A percentile compares a stretch with the other conserved stretches of the same genome.
Conservation (phyloP, 495 filamentous ascomycete species). For the Opeltia flavorubescens region DNA sequence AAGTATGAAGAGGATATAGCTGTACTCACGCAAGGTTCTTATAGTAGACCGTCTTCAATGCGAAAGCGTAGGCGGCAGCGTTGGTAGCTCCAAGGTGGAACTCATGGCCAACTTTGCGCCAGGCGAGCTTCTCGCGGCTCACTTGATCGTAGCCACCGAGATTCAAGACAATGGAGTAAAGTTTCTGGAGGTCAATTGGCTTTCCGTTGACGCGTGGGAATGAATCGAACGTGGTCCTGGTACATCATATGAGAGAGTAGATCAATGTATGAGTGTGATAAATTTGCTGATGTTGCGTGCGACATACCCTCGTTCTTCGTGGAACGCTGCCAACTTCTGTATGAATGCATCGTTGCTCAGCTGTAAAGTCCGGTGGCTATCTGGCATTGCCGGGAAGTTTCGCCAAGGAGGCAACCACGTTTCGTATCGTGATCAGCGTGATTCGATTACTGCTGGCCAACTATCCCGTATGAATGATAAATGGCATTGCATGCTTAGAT, state of each 20-base stretch:
- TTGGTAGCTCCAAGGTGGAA: conserved; percentile 48
- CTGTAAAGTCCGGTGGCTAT: neutral
- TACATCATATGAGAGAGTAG: conserved; percentile 13
- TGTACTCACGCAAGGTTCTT: conserved; percentile 51
- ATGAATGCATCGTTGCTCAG: neutral
- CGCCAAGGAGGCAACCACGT: neutral
- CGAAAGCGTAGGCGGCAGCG: conserved; percentile 57
- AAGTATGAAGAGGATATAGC: neutral
- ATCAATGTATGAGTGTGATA: neutral
- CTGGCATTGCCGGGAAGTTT: neutral
- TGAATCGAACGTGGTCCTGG: conserved; percentile 50
- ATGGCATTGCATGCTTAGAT: no score
- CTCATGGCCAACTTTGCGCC: conserved; percentile 55
- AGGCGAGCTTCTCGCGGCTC: conserved; percentile 63
- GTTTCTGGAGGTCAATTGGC: conserved; percentile 52
- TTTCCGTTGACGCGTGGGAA: conserved; percentile 60
- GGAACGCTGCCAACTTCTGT: neutral
- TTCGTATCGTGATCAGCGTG: no score
- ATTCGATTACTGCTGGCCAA: no score
- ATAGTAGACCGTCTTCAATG: conserved; percentile 70
- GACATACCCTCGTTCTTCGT: neutral
- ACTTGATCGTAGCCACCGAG: conserved; percentile 72
- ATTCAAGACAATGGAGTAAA: conserved; percentile 54
- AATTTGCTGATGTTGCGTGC: neutral
- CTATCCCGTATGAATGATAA: no score